phyloP scores from a whole-genome alignment of 106 monocot genomes.

The Allium sativum region DNA sequence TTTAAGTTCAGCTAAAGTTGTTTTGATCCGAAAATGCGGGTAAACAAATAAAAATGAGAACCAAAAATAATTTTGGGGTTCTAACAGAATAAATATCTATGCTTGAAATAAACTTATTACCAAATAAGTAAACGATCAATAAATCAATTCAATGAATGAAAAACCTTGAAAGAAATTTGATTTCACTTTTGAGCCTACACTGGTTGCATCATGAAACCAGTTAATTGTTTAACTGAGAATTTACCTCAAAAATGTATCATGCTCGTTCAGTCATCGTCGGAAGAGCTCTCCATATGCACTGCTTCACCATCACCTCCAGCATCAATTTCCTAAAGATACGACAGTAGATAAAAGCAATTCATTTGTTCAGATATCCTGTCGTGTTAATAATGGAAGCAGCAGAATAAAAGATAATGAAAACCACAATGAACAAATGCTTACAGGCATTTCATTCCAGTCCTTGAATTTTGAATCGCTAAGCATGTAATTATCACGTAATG shows the following conservation, averaged over 20 bases:
- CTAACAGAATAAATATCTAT: too few relatives aligned
- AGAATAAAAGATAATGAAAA: neutral
- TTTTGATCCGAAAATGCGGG: too few relatives aligned
- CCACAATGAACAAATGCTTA: conserved; percentile 11
- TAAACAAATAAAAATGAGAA: too few relatives aligned
- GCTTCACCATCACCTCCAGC: conserved; percentile 4
- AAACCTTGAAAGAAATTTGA: too few relatives aligned
- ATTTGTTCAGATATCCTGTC: neutral
- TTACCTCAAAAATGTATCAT: conserved; percentile 1
- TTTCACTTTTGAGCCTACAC: neutral
- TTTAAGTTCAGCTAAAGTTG: too few relatives aligned
- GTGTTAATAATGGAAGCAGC: neutral
- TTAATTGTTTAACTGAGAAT: neutral
- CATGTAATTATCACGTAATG: conserved; percentile 75
- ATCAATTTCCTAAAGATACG: conserved; percentile 33
- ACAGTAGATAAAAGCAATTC: conserved; percentile 1
- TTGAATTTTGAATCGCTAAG: conserved; percentile 74
- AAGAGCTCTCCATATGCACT: conserved; percentile 26
- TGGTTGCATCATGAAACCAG: neutral
- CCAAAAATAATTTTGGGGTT: too few relatives aligned
- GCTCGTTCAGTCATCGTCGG: conserved; percentile 1
- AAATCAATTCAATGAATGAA: too few relatives aligned
- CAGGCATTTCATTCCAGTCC: conserved; percentile 88
- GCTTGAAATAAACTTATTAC: too few relatives aligned
- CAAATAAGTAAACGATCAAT: too few relatives aligned